Conservation (phyloP, 768 basidiomycete species). For the Guyanaporus albipodus region DNA sequence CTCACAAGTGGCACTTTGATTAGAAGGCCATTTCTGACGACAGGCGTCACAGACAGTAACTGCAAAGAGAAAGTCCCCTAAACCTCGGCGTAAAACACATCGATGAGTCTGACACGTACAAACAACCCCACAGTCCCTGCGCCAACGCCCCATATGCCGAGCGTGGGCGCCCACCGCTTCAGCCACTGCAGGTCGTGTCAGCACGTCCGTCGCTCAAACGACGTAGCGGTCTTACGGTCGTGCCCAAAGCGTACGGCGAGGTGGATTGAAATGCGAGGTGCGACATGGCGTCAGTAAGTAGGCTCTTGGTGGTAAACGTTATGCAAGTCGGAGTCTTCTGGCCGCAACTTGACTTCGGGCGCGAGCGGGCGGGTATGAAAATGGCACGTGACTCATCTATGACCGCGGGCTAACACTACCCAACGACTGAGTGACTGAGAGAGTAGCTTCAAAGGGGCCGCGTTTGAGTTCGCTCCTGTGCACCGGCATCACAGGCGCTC, state of each 20-base stretch:
- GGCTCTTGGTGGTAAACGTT: too few relatives aligned
- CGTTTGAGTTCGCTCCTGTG: not conserved
- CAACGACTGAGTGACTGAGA: too few relatives aligned
- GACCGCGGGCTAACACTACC: too few relatives aligned
- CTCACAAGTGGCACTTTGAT: constrained; percentile 72
- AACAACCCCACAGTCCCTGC: constrained; percentile 64
- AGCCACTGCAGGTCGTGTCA: constrained; percentile 34
- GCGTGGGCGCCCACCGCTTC: constrained; percentile 56
- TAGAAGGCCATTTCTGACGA: constrained; percentile 72
- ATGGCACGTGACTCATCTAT: constrained; percentile 16
- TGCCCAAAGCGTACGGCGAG: constrained; percentile 35
- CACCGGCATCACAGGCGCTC: not conserved
- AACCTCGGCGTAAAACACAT: not conserved
- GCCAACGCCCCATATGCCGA: constrained; percentile 70
- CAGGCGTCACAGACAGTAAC: constrained; percentile 81
- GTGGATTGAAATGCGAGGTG: constrained; percentile 38
- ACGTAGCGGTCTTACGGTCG: constrained; percentile 34
- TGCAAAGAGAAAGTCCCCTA: constrained; percentile 28
- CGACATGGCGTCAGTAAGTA: too few relatives aligned
- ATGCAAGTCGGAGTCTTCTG: not conserved
- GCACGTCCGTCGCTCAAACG: not conserved
- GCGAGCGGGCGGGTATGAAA: constrained; percentile 13
- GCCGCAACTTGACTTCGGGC: constrained; percentile 3
- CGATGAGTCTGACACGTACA: constrained; percentile 36
- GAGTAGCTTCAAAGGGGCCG: too few relatives aligned